These are phyloP conservation scores for Yarrowia osloensis DNA, from an alignment of 805 yeast genomes.

Conservation along the genomic window DNA sequence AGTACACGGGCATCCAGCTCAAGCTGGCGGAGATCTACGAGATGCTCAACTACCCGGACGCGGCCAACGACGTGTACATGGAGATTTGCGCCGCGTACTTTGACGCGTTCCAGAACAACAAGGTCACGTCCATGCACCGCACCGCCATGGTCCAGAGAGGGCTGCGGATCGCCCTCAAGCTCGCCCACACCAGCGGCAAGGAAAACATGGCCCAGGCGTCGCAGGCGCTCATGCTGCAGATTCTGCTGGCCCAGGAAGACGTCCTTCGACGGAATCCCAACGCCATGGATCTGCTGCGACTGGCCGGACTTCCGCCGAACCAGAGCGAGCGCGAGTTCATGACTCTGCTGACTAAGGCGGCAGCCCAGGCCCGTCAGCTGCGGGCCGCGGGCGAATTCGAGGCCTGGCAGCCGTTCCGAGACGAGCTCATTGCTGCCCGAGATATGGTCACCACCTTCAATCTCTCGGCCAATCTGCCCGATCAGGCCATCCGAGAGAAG, in stretches of 20 bases:
- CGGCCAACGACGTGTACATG: slow-evolving; percentile 67
- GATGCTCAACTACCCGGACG: slow-evolving; percentile 57
- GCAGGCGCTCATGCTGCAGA: slow-evolving; percentile 58
- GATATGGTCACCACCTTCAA: slow-evolving; percentile 74
- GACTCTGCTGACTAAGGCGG: slow-evolving; percentile 30
- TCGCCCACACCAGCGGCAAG: slow-evolving; percentile 56
- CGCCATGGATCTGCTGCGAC: slow-evolving; percentile 32
- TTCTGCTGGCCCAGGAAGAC: slow-evolving; percentile 66
- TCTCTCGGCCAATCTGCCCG: slow-evolving; percentile 65
- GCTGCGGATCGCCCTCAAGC: slow-evolving; percentile 65
- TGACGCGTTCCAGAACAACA: slow-evolving; percentile 52
- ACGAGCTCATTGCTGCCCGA: slow-evolving; percentile 75
- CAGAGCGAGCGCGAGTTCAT: slow-evolving; percentile 5
- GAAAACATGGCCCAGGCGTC: slow-evolving; percentile 45
- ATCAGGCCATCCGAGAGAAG: slow-evolving; percentile 61
- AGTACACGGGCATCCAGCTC: slow-evolving; percentile 87
- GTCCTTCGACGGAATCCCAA: slow-evolving; percentile 45
- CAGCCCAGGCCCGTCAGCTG: slow-evolving; percentile 9
- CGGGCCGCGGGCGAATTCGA: neutral
- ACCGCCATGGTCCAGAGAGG: slow-evolving; percentile 77
- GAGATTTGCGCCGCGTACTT: slow-evolving; percentile 62
- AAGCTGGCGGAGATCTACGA: slow-evolving; percentile 88
- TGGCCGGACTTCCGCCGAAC: neutral
- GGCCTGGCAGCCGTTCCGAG: slow-evolving; percentile 60
- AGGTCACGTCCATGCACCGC: slow-evolving; percentile 53